phyloP scores from a whole-genome alignment of 768 basidiomycete genomes.

The Nevesoporus exiguus region DNA sequence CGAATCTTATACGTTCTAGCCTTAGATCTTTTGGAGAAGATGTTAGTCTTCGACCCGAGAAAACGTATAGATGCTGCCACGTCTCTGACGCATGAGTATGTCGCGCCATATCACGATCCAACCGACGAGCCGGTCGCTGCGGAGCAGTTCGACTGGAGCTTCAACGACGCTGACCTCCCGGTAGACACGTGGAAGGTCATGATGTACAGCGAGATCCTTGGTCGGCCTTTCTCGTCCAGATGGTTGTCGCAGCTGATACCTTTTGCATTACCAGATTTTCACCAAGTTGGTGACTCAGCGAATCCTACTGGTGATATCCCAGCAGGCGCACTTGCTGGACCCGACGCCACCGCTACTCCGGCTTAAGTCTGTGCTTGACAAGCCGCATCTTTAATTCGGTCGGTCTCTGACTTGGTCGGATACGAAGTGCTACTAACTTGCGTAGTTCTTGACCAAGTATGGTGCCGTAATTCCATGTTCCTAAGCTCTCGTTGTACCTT shows the following conservation, averaged over 20 bases:
- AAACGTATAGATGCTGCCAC: conserved; percentile 94
- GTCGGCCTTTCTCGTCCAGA: conserved; percentile 44
- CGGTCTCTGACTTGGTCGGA: background rate
- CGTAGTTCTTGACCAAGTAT: conserved; percentile 13
- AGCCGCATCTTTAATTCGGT: conserved; percentile 16
- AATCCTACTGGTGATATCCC: conserved; percentile 38
- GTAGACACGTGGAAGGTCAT: conserved; percentile 99
- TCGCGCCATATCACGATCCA: conserved; percentile 96
- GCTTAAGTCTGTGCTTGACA: conserved; percentile 5
- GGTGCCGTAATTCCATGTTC: conserved; percentile 13
- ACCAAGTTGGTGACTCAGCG: conserved; percentile 63
- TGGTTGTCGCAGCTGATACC: background rate
- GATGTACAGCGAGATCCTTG: conserved; percentile 99
- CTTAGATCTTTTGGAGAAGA: conserved; percentile 93
- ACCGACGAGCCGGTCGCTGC: conserved; percentile 93
- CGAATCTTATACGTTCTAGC: conserved; percentile 44
- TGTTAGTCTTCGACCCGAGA: conserved; percentile 98
- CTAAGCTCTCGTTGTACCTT: conserved; percentile 7
- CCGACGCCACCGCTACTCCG: conserved; percentile 29
- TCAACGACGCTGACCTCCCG: conserved; percentile 98
- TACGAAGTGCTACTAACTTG: background rate
- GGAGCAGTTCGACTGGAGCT: conserved; percentile 98
- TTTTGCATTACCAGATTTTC: conserved; percentile 57
- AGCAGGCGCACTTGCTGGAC: conserved; percentile 68
- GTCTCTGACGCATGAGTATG: conserved; percentile 89